Evolutionary conservation across 225 moss, liverwort and hornwort species (phyloP).

Genomic region (Asterella californica): DNA sequence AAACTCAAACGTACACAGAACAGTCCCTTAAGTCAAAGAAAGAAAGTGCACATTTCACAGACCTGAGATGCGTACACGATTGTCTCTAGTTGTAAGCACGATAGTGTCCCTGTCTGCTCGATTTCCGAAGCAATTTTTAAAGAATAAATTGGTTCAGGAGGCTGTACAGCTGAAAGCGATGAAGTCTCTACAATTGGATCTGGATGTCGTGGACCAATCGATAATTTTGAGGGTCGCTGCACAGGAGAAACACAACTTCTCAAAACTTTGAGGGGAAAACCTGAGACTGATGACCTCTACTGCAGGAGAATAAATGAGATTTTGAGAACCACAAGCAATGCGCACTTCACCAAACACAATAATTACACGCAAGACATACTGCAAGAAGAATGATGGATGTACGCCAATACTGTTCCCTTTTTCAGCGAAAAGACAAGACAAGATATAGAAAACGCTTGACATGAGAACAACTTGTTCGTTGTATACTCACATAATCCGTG

Average conservation of each 20-base stretch:
- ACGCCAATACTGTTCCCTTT: no score
- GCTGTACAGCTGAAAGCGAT: conserved; percentile 95
- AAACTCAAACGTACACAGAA: not conserved
- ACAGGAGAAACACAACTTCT: conserved; percentile 10
- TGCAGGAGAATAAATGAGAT: not conserved
- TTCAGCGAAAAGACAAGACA: not conserved
- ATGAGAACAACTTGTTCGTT: not conserved
- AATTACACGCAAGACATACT: no score
- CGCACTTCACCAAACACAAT: no score
- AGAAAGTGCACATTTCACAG: not conserved
- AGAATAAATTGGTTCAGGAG: conserved; percentile 87
- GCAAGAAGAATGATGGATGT: no score
- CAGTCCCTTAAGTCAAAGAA: conserved; percentile 45
- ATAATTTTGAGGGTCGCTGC: conserved; percentile 89
- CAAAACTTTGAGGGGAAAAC: not conserved
- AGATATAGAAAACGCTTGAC: not conserved
- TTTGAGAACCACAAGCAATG: no score
- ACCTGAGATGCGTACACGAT: conserved; percentile 98
- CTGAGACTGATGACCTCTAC: not conserved
- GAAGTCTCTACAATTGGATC: conserved; percentile 98
- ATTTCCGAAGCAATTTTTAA: conserved; percentile 75
- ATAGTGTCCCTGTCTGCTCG: conserved; percentile 63
- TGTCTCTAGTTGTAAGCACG: conserved; percentile 94
- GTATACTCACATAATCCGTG: conserved; percentile 73
- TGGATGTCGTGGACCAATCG: conserved; percentile 88